These are phyloP conservation scores for Botryotinia calthae DNA, from an alignment of 2,329 filamentous ascomycete species.

Conservation along the genomic window DNA sequence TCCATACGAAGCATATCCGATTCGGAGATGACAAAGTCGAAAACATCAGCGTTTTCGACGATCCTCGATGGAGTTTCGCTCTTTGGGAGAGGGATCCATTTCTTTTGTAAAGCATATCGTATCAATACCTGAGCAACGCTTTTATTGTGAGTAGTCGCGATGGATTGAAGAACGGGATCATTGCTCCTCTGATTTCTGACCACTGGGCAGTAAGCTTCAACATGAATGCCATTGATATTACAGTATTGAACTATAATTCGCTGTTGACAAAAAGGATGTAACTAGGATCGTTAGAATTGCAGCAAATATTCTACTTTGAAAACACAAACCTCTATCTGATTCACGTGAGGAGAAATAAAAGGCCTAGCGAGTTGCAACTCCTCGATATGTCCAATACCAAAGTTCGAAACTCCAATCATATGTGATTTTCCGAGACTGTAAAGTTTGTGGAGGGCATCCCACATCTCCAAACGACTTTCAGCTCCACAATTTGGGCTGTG, in stretches of 20 bases:
- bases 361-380: slow-evolving; percentile 4
- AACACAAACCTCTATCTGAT: slow-evolving; percentile 33
- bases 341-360: slow-evolving; percentile 17
- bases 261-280: slow-evolving; percentile 67
- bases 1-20: slow-evolving; percentile 58
- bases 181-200: slow-evolving; percentile 56
- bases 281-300: slow-evolving; percentile 23
- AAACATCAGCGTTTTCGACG: slow-evolving; percentile 55
- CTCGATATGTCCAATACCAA: slow-evolving; percentile 21
- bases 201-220: slow-evolving; percentile 51
- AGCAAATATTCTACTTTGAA: not conserved
- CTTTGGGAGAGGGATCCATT: slow-evolving; percentile 66
- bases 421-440: not conserved
- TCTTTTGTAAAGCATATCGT: slow-evolving; percentile 56
- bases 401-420: slow-evolving; percentile 19
- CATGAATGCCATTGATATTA: slow-evolving; percentile 48
- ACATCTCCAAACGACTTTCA: slow-evolving; percentile 15
- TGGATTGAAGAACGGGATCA: slow-evolving; percentile 53
- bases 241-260: slow-evolving; percentile 52
- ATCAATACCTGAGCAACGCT: slow-evolving; percentile 65
- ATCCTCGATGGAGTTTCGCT: slow-evolving; percentile 60
- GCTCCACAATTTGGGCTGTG: slow-evolving; percentile 11
- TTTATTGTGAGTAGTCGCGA: slow-evolving; percentile 60
- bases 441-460: slow-evolving; percentile 16
- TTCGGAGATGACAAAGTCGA: slow-evolving; percentile 52